These are phyloP conservation scores for Verticillium nonalfalfae DNA, from an alignment of 2,329 filamentous ascomycete species.

Conservation along the genomic window DNA sequence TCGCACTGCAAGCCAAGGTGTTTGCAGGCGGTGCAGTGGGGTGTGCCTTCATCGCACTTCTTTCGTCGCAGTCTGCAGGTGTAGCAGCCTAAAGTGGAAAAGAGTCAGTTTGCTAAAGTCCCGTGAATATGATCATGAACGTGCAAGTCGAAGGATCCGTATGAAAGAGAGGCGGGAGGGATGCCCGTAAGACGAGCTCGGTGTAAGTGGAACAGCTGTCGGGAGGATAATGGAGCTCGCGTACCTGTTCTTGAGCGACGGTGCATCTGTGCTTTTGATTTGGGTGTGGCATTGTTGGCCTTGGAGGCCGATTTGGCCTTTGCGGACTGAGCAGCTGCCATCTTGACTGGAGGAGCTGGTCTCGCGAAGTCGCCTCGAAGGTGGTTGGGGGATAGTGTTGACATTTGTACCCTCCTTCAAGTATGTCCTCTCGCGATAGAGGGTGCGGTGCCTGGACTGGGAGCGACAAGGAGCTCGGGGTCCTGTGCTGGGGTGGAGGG, in stretches of 20 bases:
- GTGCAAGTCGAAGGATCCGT: constrained; percentile 15
- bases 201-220: constrained; percentile 10
- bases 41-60: constrained; percentile 62
- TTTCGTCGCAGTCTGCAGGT: constrained; percentile 61
- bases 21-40: constrained; percentile 59
- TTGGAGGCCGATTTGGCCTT: constrained; percentile 55
- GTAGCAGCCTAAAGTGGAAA: constrained; percentile 49
- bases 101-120: neutral
- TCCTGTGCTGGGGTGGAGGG: constrained; percentile 12
- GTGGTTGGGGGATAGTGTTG: constrained; percentile 57
- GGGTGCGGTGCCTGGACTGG: constrained; percentile 32
- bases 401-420: constrained; percentile 51
- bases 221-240: constrained; percentile 8
- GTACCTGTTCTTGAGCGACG: constrained; percentile 89
- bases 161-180: constrained; percentile 9
- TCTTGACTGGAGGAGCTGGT: constrained; percentile 43
- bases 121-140: constrained; percentile 4
- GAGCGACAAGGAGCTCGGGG: constrained; percentile 21
- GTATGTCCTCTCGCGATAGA: constrained; percentile 16
- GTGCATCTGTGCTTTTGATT: constrained; percentile 80
- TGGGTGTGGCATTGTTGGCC: constrained; percentile 46
- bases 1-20: constrained; percentile 81
- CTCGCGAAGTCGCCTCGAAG: constrained; percentile 33
- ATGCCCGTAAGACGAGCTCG: neutral
- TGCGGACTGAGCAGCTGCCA: constrained; percentile 53